Conservation (phyloP, 257 asterid species). For the Penstemon davidsonii region DNA sequence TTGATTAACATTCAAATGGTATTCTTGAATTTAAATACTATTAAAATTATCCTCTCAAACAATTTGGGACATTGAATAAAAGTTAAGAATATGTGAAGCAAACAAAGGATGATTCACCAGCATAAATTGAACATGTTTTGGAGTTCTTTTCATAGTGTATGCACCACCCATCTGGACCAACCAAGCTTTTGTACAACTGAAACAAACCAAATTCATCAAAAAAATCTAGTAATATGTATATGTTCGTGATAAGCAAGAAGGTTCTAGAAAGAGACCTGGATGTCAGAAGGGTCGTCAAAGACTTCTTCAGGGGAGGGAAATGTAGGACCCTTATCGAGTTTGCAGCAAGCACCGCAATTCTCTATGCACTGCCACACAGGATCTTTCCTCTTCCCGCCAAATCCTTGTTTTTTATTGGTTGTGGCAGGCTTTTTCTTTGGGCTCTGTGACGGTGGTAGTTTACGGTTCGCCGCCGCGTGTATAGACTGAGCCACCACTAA, state of each 20-base stretch:
- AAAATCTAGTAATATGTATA: background rate
- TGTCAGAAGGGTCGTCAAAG: constrained; percentile 75
- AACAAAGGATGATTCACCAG: constrained; percentile 44
- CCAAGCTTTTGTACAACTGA: constrained; percentile 74
- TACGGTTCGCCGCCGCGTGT: constrained; percentile 40
- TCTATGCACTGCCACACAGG: constrained; percentile 78
- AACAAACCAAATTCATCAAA: constrained; percentile 12
- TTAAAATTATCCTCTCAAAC: background rate
- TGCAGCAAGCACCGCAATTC: constrained; percentile 96
- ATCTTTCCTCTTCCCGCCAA: constrained; percentile 63
- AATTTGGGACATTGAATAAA: background rate
- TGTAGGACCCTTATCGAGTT: constrained; percentile 76
- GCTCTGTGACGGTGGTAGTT: constrained; percentile 29
- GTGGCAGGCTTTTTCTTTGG: constrained; percentile 26
- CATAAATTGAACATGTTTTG: constrained; percentile 78
- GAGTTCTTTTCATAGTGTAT: constrained; percentile 73
- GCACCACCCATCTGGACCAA: constrained; percentile 97
- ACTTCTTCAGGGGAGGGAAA: constrained; percentile 83
- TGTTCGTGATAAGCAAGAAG: constrained; percentile 18
- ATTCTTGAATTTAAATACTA: too few species aligned
- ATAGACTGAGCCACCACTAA: constrained; percentile 34
- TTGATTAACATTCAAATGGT: too few species aligned
- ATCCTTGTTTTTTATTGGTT: constrained; percentile 37
- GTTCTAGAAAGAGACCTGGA: constrained; percentile 51
- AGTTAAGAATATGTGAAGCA: constrained; percentile 11